Base-by-base conservation (phyloP, 2,329 filamentous ascomycete species). In the Phyllosticta capitalensis region DNA sequence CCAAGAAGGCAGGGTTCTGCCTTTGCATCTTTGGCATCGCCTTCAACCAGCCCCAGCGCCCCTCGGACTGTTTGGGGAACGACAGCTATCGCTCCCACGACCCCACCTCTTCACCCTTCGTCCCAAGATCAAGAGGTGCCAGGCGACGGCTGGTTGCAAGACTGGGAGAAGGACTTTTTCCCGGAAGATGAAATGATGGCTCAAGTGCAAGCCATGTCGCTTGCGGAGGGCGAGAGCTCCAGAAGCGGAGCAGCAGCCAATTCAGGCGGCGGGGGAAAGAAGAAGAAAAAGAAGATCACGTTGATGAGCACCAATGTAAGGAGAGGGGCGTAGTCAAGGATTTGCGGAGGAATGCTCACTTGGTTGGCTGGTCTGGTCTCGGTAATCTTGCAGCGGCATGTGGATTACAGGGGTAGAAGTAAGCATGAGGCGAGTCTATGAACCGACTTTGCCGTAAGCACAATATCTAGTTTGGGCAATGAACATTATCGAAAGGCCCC, bases 1-100 rank as follows among this genome's bases (percentile, higher is more conserved):
- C 70, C 69, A 10, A 0, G 81, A 82, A 48, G 66, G 17, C 78
- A 80, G 54, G 78, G 83, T 20, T 78, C 79, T 12, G 84, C 82
- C 0, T 90, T 90, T 66, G 81, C 81, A 33, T 83, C 83, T 2
- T 75, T 95, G 21, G 88, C 89, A 0, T 87, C 86, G 1, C 85
- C 92, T 65, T 92, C 90, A 3, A 92, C 89, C 1, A 95, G 89
- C 63, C 91, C 92, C 0, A 86, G 84, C 6, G 83, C 84, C 0
- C 78, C 83, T 49, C 85, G 85, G 63, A 97, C 92, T 0, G 90
- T 97, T 0, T 97, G 92, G 92, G 92, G 92, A n/a, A 97, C 92
- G 0, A 80, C 83, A 3, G 84, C 82, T 0, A 76, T 95, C 2
- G 68, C 77, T 2, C 76, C 84, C 0, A 75, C 75, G 0, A 85